Percentiles rank a stretch among this genome's conserved stretches.
phyloP scores from a whole-genome alignment of 1,284 basidiomycete genomes.

The Pseudozyma flocculosa region DNA sequence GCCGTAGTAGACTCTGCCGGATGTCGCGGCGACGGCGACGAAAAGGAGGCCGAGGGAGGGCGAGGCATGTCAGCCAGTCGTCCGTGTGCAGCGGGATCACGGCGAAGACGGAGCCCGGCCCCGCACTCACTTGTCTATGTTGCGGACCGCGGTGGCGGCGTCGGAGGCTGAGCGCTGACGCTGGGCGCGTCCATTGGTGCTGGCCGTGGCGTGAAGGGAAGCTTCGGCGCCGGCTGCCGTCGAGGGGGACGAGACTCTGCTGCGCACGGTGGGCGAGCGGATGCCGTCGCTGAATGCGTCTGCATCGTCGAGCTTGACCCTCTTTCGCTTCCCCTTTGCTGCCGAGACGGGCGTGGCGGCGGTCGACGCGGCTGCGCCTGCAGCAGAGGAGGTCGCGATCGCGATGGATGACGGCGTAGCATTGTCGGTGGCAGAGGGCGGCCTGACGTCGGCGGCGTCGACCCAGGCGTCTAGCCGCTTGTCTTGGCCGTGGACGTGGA shows the following conservation, averaged over 20 bases:
- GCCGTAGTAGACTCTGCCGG: slow-evolving; percentile 53
- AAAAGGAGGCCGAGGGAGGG: not conserved
- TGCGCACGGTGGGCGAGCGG: too few species aligned
- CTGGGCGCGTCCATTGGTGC: not conserved
- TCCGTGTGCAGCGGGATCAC: not conserved
- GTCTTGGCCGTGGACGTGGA: slow-evolving; percentile 30
- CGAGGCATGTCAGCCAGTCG: not conserved
- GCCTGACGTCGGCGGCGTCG: slow-evolving; percentile 11
- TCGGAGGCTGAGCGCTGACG: not conserved
- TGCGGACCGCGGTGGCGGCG: slow-evolving; percentile 17
- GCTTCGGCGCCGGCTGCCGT: too few species aligned
- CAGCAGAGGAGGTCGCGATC: too few species aligned
- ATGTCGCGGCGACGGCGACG: too few species aligned
- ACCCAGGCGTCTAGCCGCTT: slow-evolving; percentile 35
- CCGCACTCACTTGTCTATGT: slow-evolving; percentile 13
- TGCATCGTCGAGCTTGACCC: too few species aligned
- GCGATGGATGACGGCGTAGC: not conserved
- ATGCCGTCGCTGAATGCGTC: too few species aligned
- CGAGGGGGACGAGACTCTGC: too few species aligned
- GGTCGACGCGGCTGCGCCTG: too few species aligned
- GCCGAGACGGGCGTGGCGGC: not conserved
- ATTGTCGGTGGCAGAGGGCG: not conserved
- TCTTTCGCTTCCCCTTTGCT: slow-evolving; percentile 23
- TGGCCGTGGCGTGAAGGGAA: not conserved
- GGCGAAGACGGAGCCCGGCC: too few species aligned